Evolutionary conservation across 2,329 filamentous ascomycete species (phyloP).

Genomic region (Diaporthe velutina): DNA sequence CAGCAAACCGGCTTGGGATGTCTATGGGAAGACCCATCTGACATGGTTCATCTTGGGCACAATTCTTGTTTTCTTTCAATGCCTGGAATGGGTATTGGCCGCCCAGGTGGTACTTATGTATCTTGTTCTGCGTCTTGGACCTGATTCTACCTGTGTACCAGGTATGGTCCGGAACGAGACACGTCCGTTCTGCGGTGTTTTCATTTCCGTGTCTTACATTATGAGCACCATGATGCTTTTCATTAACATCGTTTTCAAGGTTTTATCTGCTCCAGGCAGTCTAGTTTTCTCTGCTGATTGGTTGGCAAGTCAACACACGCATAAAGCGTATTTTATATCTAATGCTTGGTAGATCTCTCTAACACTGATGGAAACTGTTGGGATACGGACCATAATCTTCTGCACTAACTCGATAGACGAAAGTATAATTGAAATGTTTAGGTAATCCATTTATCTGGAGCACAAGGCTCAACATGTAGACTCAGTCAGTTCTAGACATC

Average conservation of each 20-base stretch:
- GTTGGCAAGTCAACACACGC: background rate
- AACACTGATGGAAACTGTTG: background rate
- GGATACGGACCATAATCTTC: background rate
- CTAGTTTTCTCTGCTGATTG: background rate
- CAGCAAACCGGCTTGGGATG: background rate
- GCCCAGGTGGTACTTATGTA: background rate
- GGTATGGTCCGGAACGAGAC: background rate
- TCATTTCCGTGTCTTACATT: background rate
- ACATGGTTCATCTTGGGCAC: background rate
- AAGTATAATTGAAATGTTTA: background rate
- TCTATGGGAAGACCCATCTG: background rate
- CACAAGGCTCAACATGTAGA: background rate
- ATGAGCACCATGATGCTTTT: background rate
- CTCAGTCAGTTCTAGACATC: background rate
- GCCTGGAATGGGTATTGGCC: background rate
- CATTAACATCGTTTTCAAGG: background rate
- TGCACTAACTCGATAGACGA: background rate
- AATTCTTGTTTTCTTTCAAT: background rate
- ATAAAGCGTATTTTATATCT: background rate
- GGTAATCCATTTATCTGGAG: background rate
- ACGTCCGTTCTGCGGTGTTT: too few species aligned
- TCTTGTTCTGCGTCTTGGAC: background rate
- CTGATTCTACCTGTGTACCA: background rate
- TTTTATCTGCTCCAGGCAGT: background rate
- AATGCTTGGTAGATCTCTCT: too few species aligned